phyloP scores from a whole-genome alignment of 345 rosid species.

The Durio zibethinus region DNA sequence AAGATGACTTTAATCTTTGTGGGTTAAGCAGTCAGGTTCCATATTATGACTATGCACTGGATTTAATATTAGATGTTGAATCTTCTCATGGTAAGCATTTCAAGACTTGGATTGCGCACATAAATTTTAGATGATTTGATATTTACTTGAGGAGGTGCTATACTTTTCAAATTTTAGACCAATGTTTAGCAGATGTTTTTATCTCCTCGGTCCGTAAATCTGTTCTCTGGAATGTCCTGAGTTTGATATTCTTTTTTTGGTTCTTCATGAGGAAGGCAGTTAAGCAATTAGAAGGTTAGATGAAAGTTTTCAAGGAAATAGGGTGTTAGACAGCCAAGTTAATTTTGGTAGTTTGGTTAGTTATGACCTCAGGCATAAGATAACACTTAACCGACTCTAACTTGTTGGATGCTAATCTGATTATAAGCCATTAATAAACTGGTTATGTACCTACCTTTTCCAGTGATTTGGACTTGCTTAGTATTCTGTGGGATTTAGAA shows the following conservation, averaged over 20 bases:
- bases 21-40: constrained; percentile 98
- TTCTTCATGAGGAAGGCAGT: not conserved
- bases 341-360: not conserved
- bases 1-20: constrained; percentile 95
- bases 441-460: not conserved
- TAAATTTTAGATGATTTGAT: not conserved
- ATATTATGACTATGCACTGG: constrained; percentile 90
- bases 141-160: not conserved
- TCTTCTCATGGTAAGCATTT: constrained; percentile 75
- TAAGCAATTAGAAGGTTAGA: not conserved
- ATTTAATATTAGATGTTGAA: constrained; percentile 84
- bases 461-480: not conserved
- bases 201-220: not conserved
- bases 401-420: not conserved
- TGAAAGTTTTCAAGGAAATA: not conserved
- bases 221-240: not conserved
- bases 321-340: not conserved
- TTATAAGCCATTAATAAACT: not conserved
- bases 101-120: not conserved
- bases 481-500: not conserved
- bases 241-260: not conserved
- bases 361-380: not conserved
- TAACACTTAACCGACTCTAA: not conserved
- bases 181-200: not conserved
- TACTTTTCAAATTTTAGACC: not conserved